Conservation (phyloP, 2,329 filamentous ascomycete species). For the Ophioceras dolichostomum region DNA sequence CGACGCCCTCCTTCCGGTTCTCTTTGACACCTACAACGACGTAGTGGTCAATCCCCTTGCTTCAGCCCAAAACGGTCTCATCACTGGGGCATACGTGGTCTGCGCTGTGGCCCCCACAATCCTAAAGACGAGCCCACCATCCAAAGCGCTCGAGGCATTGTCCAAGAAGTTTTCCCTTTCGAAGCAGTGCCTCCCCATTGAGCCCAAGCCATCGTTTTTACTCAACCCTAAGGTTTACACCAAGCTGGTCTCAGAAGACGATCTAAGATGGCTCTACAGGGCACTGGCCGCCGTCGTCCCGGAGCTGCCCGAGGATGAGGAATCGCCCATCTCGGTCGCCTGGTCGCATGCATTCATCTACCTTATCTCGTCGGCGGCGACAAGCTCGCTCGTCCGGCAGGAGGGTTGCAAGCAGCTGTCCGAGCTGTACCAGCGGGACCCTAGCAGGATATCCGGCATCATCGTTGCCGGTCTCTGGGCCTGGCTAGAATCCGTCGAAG, state of each 20-base stretch:
- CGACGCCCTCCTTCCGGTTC: constrained; percentile 37
- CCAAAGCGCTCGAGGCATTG: constrained; percentile 29
- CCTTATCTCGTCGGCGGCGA: constrained; percentile 49
- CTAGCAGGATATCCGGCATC: constrained; percentile 44
- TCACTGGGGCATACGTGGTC: constrained; percentile 67
- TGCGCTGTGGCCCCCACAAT: constrained; percentile 48
- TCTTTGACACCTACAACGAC: constrained; percentile 66
- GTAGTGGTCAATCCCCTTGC: constrained; percentile 64
- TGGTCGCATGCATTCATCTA: constrained; percentile 88
- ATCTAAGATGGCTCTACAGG: constrained; percentile 64
- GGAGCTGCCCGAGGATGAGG: constrained; percentile 35
- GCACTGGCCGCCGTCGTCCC: constrained; percentile 53
- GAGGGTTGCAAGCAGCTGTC: constrained; percentile 51
- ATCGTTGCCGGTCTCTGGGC: constrained; percentile 67
- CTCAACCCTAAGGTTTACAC: constrained; percentile 76
- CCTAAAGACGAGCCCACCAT: constrained; percentile 41
- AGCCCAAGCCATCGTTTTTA: constrained; percentile 80
- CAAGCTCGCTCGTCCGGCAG: constrained; percentile 51
- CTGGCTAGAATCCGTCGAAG: constrained; percentile 57
- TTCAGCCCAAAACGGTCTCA: constrained; percentile 70
- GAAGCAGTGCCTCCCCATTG: constrained; percentile 53
- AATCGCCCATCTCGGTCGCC: constrained; percentile 41
- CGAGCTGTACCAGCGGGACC: constrained; percentile 47
- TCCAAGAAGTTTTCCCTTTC: constrained; percentile 50
- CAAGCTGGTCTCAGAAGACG: constrained; percentile 62